Percentiles rank a stretch among this genome's conserved stretches.
Conservation (phyloP, 2,329 filamentous ascomycete species). For the Cordyceps pruinosa region DNA sequence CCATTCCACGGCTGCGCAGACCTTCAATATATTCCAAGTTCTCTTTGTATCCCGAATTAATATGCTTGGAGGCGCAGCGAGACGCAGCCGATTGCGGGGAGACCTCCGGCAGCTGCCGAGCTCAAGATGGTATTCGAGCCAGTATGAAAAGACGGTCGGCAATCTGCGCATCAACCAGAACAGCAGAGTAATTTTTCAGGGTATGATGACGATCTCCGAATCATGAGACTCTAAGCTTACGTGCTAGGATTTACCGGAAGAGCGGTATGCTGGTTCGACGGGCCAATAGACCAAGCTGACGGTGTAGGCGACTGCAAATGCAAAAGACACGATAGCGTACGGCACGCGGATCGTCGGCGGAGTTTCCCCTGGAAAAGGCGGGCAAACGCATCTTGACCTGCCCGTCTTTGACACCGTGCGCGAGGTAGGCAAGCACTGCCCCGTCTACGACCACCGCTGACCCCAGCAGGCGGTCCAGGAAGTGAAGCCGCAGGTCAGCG, state of each 20-base stretch:
- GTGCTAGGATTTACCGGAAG: constrained; percentile 31
- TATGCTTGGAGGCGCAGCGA: constrained; percentile 4
- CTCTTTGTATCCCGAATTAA: too few relatives aligned
- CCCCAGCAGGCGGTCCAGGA: constrained; percentile 26
- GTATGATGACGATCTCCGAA: constrained; percentile 7
- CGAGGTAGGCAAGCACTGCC: constrained; percentile 19
- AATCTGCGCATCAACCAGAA: constrained; percentile 23
- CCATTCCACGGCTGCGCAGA: background rate
- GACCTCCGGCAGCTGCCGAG: background rate
- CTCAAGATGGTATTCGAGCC: constrained; percentile 3
- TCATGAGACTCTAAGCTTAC: background rate
- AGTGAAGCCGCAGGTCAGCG: constrained; percentile 55
- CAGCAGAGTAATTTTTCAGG: constrained; percentile 32
- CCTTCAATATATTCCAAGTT: too few relatives aligned
- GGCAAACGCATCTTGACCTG: constrained; percentile 25
- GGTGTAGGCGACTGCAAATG: constrained; percentile 30
- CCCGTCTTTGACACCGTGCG: constrained; percentile 30
- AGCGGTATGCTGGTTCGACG: constrained; percentile 21
- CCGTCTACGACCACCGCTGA: background rate
- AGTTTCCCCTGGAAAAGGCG: constrained; percentile 31
- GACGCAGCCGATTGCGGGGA: background rate
- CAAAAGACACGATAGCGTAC: constrained; percentile 31
- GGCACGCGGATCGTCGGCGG: constrained; percentile 33
- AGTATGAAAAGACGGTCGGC: constrained; percentile 24
- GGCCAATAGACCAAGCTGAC: background rate